Evolutionary conservation across 805 yeast genomes (phyloP).

Genomic region (Lachancea kluyveri): DNA sequence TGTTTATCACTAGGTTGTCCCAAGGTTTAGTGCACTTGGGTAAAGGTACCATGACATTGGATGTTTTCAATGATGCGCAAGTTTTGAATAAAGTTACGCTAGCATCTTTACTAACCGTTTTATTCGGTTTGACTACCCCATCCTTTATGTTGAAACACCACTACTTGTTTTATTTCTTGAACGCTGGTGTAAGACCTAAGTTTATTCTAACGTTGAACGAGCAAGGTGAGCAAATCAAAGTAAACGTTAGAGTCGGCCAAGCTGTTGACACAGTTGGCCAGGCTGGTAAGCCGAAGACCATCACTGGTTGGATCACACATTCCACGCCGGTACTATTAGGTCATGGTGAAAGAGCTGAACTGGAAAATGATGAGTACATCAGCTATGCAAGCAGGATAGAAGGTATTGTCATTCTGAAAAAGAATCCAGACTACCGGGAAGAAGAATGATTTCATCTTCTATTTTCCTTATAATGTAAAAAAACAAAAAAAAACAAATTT

Average conservation of each 20-base stretch:
- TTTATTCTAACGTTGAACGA: conserved; percentile 91
- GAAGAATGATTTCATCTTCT: no score
- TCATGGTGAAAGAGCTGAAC: conserved; percentile 93
- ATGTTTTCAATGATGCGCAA: conserved; percentile 85
- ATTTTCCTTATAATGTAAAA: no score
- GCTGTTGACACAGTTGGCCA: conserved; percentile 99
- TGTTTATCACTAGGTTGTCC: conserved; percentile 89
- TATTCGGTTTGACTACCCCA: conserved; percentile 83
- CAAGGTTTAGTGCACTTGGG: conserved; percentile 95
- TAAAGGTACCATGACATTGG: conserved; percentile 87
- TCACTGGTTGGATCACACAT: conserved; percentile 99
- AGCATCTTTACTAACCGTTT: conserved; percentile 80
- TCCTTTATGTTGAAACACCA: conserved; percentile 78
- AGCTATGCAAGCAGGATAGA: conserved; percentile 78
- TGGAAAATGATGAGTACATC: conserved; percentile 83
- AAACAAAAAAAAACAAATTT: not conserved
- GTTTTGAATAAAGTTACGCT: conserved; percentile 82
- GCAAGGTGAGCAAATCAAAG: conserved; percentile 83
- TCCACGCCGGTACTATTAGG: conserved; percentile 93
- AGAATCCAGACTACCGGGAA: conserved; percentile 79
- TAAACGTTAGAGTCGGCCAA: conserved; percentile 96
- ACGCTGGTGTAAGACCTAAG: conserved; percentile 88
- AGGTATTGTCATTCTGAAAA: conserved; percentile 87
- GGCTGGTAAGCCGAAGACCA: conserved; percentile 98
- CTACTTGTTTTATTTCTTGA: conserved; percentile 74